Conservation (phyloP, 2,329 filamentous ascomycete genomes). For the Xylaria sp. region DNA sequence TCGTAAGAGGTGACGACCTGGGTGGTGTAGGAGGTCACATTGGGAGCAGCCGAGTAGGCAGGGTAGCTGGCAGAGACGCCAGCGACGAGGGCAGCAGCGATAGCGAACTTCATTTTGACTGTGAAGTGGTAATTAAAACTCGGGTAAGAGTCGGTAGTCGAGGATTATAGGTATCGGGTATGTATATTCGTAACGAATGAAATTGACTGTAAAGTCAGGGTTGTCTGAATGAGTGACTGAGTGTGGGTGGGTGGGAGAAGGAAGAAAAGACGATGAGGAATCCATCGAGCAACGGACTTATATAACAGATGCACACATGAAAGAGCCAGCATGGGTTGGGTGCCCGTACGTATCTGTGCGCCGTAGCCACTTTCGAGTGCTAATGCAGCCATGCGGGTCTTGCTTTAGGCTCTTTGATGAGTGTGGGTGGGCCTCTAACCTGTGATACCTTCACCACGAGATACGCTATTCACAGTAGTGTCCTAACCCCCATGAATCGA, state of each 20-base stretch:
- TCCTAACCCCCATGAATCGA: no score
- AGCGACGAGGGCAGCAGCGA: constrained; percentile 63
- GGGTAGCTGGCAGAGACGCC: constrained; percentile 50
- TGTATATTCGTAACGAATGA: constrained; percentile 61
- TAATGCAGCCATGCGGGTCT: constrained; percentile 23
- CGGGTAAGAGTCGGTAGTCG: constrained; percentile 47
- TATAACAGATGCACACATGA: constrained; percentile 26
- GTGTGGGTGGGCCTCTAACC: constrained; percentile 29
- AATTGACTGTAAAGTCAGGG: constrained; percentile 67
- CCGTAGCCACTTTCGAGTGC: constrained; percentile 20
- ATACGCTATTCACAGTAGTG: no score
- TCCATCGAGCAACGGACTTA: constrained; percentile 32
- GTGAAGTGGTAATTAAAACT: constrained; percentile 51
- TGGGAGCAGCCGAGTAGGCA: constrained; percentile 47
- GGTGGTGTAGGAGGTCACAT: constrained; percentile 67
- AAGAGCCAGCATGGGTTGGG: constrained; percentile 24
- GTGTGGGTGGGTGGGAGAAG: constrained; percentile 58
- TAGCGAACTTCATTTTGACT: constrained; percentile 73
- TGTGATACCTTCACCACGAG: constrained; percentile 2
- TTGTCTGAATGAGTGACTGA: constrained; percentile 58
- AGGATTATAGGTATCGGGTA: constrained; percentile 48
- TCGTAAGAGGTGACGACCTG: constrained; percentile 74
- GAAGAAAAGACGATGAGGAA: constrained; percentile 46
- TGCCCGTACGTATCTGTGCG: neutral
- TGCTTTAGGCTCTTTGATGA: constrained; percentile 28